phyloP scores from a whole-genome alignment of 768 basidiomycete species.

The Mycena albidolilacea region DNA sequence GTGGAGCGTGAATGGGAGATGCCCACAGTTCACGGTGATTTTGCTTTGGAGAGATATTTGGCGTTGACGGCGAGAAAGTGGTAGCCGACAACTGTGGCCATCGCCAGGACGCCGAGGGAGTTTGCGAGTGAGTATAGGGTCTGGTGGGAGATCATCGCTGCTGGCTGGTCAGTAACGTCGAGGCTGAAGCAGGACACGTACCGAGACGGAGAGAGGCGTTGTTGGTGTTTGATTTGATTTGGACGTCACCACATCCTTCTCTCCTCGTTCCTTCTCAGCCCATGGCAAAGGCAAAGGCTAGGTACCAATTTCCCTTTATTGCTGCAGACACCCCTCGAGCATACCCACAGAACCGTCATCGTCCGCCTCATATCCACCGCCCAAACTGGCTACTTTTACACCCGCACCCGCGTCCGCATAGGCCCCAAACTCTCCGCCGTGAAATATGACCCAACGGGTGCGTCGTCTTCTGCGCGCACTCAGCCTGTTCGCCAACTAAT shows the following conservation, averaged over 20 bases:
- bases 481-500: background rate
- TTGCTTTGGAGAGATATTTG: slow-evolving; percentile 38
- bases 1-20: background rate
- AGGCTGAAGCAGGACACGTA: slow-evolving; percentile 37
- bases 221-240: slow-evolving; percentile 40
- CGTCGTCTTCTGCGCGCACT: slow-evolving; percentile 41
- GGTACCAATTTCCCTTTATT: slow-evolving; percentile 50
- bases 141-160: slow-evolving; percentile 81
- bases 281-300: slow-evolving; percentile 79
- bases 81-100: slow-evolving; percentile 90
- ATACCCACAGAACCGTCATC: slow-evolving; percentile 77
- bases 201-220: slow-evolving; percentile 29
- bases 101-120: slow-evolving; percentile 85
- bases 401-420: slow-evolving; percentile 79
- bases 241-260: slow-evolving; percentile 11
- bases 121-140: slow-evolving; percentile 89
- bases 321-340: background rate
- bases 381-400: slow-evolving; percentile 94
- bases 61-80: slow-evolving; percentile 93
- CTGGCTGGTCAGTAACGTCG: slow-evolving; percentile 3
- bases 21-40: slow-evolving; percentile 25
- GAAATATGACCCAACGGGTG: slow-evolving; percentile 92
- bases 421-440: slow-evolving; percentile 90
- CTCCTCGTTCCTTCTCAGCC: slow-evolving; percentile 37
- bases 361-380: slow-evolving; percentile 93